These are phyloP conservation scores for Cinnamomum chago DNA, from an alignment of 164 flowering plant genomes.

Conservation along the genomic window DNA sequence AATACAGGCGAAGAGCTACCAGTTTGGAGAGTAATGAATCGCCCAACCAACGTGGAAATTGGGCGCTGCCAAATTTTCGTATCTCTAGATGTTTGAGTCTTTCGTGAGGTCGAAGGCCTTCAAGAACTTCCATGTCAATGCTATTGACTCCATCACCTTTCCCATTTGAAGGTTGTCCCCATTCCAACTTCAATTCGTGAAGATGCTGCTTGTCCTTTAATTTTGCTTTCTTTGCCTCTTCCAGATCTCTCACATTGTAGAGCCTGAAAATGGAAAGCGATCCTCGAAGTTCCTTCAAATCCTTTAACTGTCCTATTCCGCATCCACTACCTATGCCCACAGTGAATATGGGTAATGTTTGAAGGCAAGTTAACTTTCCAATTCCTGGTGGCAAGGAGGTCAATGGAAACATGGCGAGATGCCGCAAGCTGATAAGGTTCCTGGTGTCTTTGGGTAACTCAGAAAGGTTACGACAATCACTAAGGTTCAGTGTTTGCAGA, in stretches of 20 bases:
- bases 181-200: slow-evolving; percentile 6
- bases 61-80: background rate
- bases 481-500: slow-evolving; percentile 2
- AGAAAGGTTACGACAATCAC: background rate
- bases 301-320: slow-evolving; percentile 6
- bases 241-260: slow-evolving; percentile 4
- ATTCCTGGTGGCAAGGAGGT: background rate
- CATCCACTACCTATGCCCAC: slow-evolving; percentile 8
- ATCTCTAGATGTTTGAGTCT: background rate
- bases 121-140: background rate
- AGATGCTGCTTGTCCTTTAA: slow-evolving; percentile 13
- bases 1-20: background rate
- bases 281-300: slow-evolving; percentile 7
- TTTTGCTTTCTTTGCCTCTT: background rate
- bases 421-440: background rate
- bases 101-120: slow-evolving; percentile 8
- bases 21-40: slow-evolving; percentile 1
- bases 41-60: slow-evolving; percentile 11
- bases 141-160: background rate
- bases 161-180: slow-evolving; percentile 1
- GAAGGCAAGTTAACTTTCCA: slow-evolving; percentile 3
- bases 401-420: background rate
- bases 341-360: slow-evolving; percentile 4
- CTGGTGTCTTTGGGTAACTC: background rate
- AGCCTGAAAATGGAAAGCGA: slow-evolving; percentile 7